Conservation (phyloP, 2,329 filamentous ascomycete species). For the Domatiomyces catenatus region DNA sequence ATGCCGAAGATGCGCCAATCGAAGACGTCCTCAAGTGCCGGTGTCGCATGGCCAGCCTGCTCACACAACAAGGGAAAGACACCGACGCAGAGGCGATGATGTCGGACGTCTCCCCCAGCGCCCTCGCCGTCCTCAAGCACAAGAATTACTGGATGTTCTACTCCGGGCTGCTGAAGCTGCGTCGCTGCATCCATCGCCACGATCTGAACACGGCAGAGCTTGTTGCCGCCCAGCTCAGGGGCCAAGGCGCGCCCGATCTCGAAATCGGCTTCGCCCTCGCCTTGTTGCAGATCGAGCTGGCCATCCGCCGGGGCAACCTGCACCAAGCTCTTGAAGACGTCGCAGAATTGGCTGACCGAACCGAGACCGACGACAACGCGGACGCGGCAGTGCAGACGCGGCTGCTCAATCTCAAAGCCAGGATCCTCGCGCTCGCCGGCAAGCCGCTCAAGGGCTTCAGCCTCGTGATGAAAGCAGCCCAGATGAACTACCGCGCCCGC, state of each 20-base stretch:
- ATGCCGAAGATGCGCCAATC: conserved; percentile 47
- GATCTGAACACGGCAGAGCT: conserved; percentile 42
- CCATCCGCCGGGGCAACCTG: conserved; percentile 39
- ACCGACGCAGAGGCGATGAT: conserved; percentile 49
- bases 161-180: conserved; percentile 28
- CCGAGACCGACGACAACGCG: conserved; percentile 38
- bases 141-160: conserved; percentile 42
- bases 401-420: conserved; percentile 57
- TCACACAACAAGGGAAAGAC: conserved; percentile 54
- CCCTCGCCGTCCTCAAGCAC: conserved; percentile 58
- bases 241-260: conserved; percentile 37
- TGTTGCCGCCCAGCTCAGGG: conserved; percentile 42
- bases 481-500: conserved; percentile 53
- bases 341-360: conserved; percentile 34
- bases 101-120: conserved; percentile 43
- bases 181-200: conserved; percentile 30
- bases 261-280: conserved; percentile 45
- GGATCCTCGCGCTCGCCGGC: conserved; percentile 52
- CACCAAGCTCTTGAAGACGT: conserved; percentile 38
- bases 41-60: conserved; percentile 53
- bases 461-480: conserved; percentile 58
- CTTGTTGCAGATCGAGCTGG: conserved; percentile 45
- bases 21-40: conserved; percentile 66
- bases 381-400: conserved; percentile 55
- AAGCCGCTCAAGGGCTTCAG: conserved; percentile 63